phyloP scores from a whole-genome alignment of 1,139 yeast species.

The Nakaseomyces nivariensis region DNA sequence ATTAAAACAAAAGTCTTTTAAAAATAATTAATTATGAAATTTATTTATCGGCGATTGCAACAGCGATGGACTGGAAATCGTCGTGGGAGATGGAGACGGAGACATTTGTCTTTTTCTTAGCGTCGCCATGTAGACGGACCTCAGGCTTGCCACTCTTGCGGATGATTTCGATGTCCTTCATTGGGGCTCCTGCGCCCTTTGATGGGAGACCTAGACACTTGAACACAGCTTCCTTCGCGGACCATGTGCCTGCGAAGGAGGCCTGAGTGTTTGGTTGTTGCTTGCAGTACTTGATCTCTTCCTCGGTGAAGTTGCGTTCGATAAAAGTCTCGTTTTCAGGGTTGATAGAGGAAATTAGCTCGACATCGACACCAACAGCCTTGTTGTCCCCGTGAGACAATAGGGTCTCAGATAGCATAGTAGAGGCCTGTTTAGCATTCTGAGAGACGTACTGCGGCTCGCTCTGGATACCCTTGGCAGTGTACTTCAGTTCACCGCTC shows the following conservation, averaged over 20 bases:
- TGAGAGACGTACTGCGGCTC: conserved; percentile 18
- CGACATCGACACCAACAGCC: conserved; percentile 97
- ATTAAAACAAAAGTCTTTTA: too few relatives aligned
- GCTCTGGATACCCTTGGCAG: conserved; percentile 30
- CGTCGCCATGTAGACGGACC: conserved; percentile 68
- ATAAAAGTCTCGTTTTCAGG: conserved; percentile 79
- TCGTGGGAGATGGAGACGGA: conserved; percentile 91
- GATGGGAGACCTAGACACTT: conserved; percentile 85
- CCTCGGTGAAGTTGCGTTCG: conserved; percentile 79
- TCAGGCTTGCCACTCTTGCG: conserved; percentile 86
- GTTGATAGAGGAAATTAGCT: conserved; percentile 71
- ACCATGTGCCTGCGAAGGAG: conserved; percentile 96
- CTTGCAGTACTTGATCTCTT: conserved; percentile 71
- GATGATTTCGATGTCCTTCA: conserved; percentile 78
- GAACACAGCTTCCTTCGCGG: conserved; percentile 98
- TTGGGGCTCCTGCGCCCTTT: conserved; percentile 90
- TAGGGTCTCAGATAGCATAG: conserved; percentile 34
- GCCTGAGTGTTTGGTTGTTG: conserved; percentile 71
- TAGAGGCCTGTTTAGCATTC: conserved; percentile 18
- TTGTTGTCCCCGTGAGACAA: conserved; percentile 39
- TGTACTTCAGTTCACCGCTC: conserved; percentile 43
- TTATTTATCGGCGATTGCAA: conserved; percentile 56
- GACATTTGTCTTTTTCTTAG: conserved; percentile 65
- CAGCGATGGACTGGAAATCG: conserved; percentile 95
- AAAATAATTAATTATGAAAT: too few relatives aligned